These are phyloP conservation scores for Chalciporus piperatus DNA, from an alignment of 768 basidiomycete genomes.

Conservation along the genomic window DNA sequence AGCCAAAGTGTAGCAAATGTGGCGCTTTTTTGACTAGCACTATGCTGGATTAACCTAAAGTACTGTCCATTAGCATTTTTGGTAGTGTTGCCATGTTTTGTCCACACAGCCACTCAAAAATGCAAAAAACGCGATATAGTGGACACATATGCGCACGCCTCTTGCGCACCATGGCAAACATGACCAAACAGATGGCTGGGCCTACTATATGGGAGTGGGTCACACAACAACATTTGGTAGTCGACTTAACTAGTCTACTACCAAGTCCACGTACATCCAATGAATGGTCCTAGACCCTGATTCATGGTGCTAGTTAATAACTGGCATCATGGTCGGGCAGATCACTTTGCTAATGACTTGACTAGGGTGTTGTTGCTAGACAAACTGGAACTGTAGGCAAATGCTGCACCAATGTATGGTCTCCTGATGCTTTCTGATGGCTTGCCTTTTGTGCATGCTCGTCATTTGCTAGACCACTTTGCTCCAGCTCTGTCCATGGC, in stretches of 20 bases:
- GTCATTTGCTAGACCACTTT: no score
- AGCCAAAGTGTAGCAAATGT: no score
- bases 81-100: neutral
- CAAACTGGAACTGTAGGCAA: neutral
- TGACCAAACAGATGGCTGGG: conserved; percentile 5
- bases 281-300: no score
- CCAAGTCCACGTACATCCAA: no score
- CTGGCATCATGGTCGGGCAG: neutral
- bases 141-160: conserved; percentile 8
- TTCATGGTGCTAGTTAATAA: neutral
- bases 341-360: no score
- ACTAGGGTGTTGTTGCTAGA: neutral
- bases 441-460: no score
- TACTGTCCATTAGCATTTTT: neutral
- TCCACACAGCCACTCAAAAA: conserved; percentile 2
- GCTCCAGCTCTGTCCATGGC: no score
- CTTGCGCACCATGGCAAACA: neutral
- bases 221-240: conserved; percentile 1
- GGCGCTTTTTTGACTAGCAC: no score
- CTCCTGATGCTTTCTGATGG: neutral
- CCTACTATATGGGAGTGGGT: neutral
- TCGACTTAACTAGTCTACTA: no score
- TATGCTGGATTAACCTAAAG: no score
- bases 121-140: conserved; percentile 10
- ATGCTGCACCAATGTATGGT: neutral